phyloP scores from a whole-genome alignment of 495 filamentous ascomycete genomes.

The Podospora sp. region DNA sequence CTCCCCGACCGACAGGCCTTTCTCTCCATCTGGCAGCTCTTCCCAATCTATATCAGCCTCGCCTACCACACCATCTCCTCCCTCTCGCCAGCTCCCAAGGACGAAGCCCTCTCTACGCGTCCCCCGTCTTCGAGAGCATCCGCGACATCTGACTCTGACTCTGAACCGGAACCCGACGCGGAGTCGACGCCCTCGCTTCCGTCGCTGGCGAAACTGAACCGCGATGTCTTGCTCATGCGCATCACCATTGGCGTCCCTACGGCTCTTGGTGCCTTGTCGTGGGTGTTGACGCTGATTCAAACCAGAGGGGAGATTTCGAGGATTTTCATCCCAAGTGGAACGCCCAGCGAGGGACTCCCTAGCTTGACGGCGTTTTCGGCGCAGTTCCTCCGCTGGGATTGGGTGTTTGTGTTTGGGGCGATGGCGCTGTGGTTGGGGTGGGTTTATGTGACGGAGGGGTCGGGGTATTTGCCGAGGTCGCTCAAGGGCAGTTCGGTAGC shows the following conservation, averaged over 20 bases:
- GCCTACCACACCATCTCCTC: conserved; percentile 1
- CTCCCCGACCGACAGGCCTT: neutral
- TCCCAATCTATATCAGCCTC: conserved; percentile 10
- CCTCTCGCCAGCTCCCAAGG: neutral
- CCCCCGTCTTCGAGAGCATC: neutral
- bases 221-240: conserved; percentile 7
- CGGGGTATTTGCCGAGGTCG: neutral
- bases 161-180: neutral
- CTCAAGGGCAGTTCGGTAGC: neutral
- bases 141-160: neutral
- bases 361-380: conserved; percentile 3
- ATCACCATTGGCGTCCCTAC: neutral
- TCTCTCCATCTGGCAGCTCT: conserved; percentile 22
- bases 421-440: conserved; percentile 12
- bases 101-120: neutral
- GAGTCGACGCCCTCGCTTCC: neutral
- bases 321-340: conserved; percentile 4
- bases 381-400: conserved; percentile 19
- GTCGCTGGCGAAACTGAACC: neutral
- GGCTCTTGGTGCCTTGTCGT: neutral
- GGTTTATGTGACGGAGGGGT: conserved; percentile 5
- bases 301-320: neutral
- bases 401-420: conserved; percentile 13
- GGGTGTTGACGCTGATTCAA: conserved; percentile 5
- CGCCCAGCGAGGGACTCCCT: neutral